Percentiles rank a stretch among this genome's conserved stretches.
Conservation (phyloP, 2,329 filamentous ascomycete species). For the Aspergillus candidus region DNA sequence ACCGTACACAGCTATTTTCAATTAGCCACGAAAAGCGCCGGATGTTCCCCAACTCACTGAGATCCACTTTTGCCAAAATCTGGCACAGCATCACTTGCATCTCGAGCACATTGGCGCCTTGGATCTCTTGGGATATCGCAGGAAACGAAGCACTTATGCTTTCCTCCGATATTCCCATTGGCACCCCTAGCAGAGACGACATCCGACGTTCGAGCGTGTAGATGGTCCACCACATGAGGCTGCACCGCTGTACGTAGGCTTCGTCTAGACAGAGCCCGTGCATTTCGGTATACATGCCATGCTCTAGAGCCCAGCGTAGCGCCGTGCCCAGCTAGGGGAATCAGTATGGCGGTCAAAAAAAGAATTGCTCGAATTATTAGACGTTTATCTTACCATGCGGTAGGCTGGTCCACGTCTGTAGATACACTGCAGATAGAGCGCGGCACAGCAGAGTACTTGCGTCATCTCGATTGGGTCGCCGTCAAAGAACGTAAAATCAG, state of each 20-base stretch:
- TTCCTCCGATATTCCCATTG: constrained; percentile 44
- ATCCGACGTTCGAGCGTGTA: constrained; percentile 50
- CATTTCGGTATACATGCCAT: constrained; percentile 51
- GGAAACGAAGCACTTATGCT: constrained; percentile 43
- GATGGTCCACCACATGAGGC: constrained; percentile 50
- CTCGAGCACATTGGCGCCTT: constrained; percentile 29
- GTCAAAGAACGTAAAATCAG: constrained; percentile 36
- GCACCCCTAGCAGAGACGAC: constrained; percentile 48
- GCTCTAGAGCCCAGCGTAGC: constrained; percentile 44
- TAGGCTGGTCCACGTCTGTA: constrained; percentile 44
- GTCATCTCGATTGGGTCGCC: constrained; percentile 39
- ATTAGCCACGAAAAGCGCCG: too few relatives aligned
- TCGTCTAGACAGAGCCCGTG: constrained; percentile 38
- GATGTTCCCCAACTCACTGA: too few relatives aligned
- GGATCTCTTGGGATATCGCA: constrained; percentile 31
- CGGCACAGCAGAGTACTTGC: constrained; percentile 47
- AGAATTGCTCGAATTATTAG: neutral
- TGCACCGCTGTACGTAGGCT: constrained; percentile 40
- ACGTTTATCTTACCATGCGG: constrained; percentile 32
- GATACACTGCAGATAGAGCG: constrained; percentile 46
- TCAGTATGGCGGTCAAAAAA: neutral
- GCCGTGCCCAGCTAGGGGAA: constrained; percentile 45
- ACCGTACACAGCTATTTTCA: constrained; percentile 31
- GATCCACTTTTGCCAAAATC: too few relatives aligned
- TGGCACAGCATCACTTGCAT: too few relatives aligned